phyloP scores from a whole-genome alignment of 1,139 yeast species.

The Kodamaea plutei region DNA sequence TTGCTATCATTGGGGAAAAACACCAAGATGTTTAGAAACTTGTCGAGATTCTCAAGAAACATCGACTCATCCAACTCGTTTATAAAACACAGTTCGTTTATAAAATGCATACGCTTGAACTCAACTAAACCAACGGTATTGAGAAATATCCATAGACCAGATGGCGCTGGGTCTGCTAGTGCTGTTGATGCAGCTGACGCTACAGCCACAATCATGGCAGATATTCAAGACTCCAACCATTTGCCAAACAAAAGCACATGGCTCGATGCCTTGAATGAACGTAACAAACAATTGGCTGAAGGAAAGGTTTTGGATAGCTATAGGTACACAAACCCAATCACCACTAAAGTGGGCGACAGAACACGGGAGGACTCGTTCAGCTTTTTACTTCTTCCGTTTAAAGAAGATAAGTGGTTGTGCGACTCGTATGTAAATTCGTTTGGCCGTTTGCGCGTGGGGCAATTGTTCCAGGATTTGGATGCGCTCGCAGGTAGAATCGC shows the following conservation, averaged over 20 bases:
- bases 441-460: constrained; percentile 87
- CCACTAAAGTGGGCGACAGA: constrained; percentile 67
- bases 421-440: constrained; percentile 86
- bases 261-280: constrained; percentile 77
- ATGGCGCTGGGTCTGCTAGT: constrained; percentile 34
- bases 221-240: constrained; percentile 34
- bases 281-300: constrained; percentile 63
- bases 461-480: constrained; percentile 85
- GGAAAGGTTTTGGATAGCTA: constrained; percentile 70
- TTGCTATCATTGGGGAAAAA: no score
- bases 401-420: constrained; percentile 75
- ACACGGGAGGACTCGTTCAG: constrained; percentile 76
- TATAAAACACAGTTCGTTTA: no score
- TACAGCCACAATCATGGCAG: constrained; percentile 59
- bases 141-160: constrained; percentile 43
- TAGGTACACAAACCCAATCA: constrained; percentile 67
- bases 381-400: constrained; percentile 72
- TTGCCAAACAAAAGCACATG: constrained; percentile 66
- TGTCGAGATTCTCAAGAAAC: no score
- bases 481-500: constrained; percentile 88
- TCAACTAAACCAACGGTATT: no score
- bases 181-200: constrained; percentile 68
- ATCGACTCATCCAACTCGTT: no score
- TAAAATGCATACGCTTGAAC: no score
- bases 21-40: no score